Evolutionary conservation across 2,329 filamentous ascomycete species (phyloP), one percentile per base, ranked within the genome.

Genomic region (Monosporascus cannonballus): DNA sequence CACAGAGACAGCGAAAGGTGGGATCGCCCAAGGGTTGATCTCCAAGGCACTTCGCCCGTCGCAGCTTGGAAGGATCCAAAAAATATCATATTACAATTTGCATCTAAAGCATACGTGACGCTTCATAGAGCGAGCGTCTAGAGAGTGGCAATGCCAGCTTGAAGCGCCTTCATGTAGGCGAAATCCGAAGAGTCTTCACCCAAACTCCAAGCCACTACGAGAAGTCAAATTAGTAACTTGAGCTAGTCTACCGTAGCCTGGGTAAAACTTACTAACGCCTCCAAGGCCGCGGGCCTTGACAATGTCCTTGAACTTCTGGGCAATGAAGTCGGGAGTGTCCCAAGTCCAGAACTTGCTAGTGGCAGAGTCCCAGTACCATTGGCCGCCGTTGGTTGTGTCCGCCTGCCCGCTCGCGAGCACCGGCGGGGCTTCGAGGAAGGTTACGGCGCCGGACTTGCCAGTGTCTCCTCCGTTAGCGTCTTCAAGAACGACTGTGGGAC

Each of bases 271-370:
- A 42, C 39, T 89, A 4, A 88, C 81, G 17, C 88, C 87, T 1
- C 87, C 86, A 0, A 90, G 66, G 1, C 71, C 67, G 63, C 78
- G 76, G 34, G 73, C 72, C 30, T 74, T 70, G 3, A 89, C 74
- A 37, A 91, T 76, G 4, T 77, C 66, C 3, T 75, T 69, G 53
- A 89, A 81, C 70, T 91, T 91, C 52, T 73, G 71, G 14, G 66
- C 59, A 49, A 91, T 84, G 14, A 83, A 74, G 7, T 75, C 73
- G 0, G 78, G 74, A 0, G 83, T 87, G 55, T 91, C 88, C 74
- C 84, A 90, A 0, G 85, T 85, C 87, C 87, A 91, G 78, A 87
- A 91, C 38, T 30, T 85, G 65, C 51, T 77, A 69, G 58, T 81
- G 73, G 4, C 70, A 57, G 64, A 54, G 62, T 91, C 87, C 75